Percentiles rank a stretch among this genome's conserved stretches.
Conservation (phyloP, 2,329 filamentous ascomycete genomes). For the Fusarium pseudograminearum region DNA sequence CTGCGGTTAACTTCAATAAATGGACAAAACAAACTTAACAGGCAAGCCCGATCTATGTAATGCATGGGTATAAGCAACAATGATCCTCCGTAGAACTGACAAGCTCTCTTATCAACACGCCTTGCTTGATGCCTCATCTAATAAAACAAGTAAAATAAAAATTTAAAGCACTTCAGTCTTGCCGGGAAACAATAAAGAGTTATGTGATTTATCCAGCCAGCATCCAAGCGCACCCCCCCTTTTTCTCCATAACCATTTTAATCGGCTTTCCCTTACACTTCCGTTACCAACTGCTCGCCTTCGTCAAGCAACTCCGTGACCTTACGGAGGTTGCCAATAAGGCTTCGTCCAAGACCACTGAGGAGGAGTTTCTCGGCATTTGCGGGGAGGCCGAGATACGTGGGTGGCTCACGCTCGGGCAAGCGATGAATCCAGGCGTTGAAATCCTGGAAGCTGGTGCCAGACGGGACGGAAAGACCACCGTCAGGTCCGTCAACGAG, state of each 20-base stretch:
- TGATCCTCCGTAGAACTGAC: slow-evolving; percentile 15
- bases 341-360: slow-evolving; percentile 85
- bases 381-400: slow-evolving; percentile 90
- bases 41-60: slow-evolving; percentile 27
- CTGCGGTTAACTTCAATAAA: neutral
- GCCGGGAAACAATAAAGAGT: slow-evolving; percentile 9
- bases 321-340: slow-evolving; percentile 86
- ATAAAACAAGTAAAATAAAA: slow-evolving; percentile 20
- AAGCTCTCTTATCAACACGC: slow-evolving; percentile 13
- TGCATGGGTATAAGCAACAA: slow-evolving; percentile 42
- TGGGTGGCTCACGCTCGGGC: slow-evolving; percentile 95
- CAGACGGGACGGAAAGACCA: slow-evolving; percentile 79
- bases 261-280: slow-evolving; percentile 54
- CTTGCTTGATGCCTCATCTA: slow-evolving; percentile 29
- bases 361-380: slow-evolving; percentile 97
- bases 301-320: slow-evolving; percentile 92
- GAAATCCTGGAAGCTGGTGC: slow-evolving; percentile 87
- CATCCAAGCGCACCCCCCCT: neutral
- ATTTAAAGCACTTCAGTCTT: neutral
- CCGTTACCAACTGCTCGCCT: slow-evolving; percentile 88
- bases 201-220: neutral
- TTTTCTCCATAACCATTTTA: neutral
- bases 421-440: slow-evolving; percentile 90
- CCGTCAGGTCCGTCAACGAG: slow-evolving; percentile 77
- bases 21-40: slow-evolving; percentile 10